Evolutionary conservation across 306 rosid genomes (phyloP).

Genomic region (Aeschynomene evenia): DNA sequence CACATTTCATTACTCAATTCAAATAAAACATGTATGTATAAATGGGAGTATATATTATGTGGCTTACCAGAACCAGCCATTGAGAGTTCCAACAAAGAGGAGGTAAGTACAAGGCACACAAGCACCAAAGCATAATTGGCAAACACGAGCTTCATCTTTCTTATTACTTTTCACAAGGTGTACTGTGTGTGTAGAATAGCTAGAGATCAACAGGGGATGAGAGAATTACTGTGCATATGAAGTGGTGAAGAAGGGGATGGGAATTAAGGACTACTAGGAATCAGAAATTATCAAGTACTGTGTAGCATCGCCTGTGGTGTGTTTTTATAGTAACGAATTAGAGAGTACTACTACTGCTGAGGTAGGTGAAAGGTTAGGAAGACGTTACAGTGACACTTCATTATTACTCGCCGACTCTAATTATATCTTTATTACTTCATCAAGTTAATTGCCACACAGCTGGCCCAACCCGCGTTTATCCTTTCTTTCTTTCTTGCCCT

Average conservation of each 20-base stretch:
- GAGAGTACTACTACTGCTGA: no score
- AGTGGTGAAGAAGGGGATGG: no score
- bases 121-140: conserved; percentile 49
- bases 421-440: no score
- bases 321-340: background rate
- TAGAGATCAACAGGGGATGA: no score
- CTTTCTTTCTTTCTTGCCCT: no score
- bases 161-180: background rate
- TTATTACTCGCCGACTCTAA: no score
- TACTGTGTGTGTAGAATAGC: background rate
- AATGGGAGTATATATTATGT: no score
- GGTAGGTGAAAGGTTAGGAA: background rate
- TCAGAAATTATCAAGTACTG: background rate
- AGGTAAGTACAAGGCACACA: conserved; percentile 53
- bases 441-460: background rate
- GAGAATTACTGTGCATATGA: no score
- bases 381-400: background rate
- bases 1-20: no score
- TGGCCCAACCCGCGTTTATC: background rate
- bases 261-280: no score
- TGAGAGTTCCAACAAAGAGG: conserved; percentile 50
- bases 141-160: conserved; percentile 54
- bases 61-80: conserved; percentile 60
- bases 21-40: no score
- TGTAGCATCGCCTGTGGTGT: background rate